Base-by-base conservation (phyloP, 495 filamentous ascomycete genomes). In the Talaromyces stipitatus region DNA sequence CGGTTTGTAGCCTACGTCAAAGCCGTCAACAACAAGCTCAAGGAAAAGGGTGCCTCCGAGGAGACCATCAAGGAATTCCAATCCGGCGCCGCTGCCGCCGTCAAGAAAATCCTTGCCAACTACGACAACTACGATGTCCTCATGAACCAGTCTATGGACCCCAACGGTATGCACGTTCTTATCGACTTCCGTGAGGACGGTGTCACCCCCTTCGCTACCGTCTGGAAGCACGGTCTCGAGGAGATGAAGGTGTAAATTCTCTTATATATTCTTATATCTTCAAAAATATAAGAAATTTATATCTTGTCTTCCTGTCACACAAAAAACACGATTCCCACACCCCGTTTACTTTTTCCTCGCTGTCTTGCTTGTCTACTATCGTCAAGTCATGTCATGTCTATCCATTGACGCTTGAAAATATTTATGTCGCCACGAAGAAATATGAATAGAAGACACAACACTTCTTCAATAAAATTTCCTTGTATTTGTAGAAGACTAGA, bases 151-250 rank as follows among this genome's bases (percentile, higher is more conserved):
- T 86, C 82, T 60, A 92, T 92, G 89, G 83, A 95, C 68, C 83
- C 85, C 59, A 89, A 96, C 63, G 91, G 88, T 75, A 97, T 98
- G 94, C 81, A 95, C 66, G 80, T 94, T 56, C 90, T 97, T 55
- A 86, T 97, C 69, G 92, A 97, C 79, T 98, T 96, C 81, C 91
- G 92, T 66, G 92, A 95, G 68, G 95, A 97, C 63, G 94, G 94
- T 71, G 72, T 87, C 59, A 97, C 92, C 26, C 94, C 94, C 32
- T 98, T 78, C 65, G 79, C 96, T 55, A 85, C 82, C 58, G 77
- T 95, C 79, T 98, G 94, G 95, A 97, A 96, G 83, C 86, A 97
- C 73, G 95, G 94, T 63, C 78, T 98, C 64, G 80, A 75, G 60
- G 87, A 87, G 79, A 82, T 84, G 81, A 98, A 98, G 85, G 92